Evolutionary conservation across 2,329 filamentous ascomycete genomes (phyloP).

Genomic region (Fusarium graminum): DNA sequence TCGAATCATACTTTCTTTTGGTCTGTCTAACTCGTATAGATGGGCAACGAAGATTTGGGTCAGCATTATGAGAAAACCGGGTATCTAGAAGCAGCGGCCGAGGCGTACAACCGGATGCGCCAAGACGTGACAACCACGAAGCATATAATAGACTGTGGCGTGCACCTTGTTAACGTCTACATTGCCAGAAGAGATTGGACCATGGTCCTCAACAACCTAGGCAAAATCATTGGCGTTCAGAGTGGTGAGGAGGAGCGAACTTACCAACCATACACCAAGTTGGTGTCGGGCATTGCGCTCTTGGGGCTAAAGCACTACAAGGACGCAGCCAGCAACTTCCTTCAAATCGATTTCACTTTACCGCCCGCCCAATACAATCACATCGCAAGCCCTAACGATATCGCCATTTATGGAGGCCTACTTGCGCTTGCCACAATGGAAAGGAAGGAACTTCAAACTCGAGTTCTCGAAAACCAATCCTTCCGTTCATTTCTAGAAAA

Average conservation of each 20-base stretch:
- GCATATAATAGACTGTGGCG: constrained; percentile 85
- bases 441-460: constrained; percentile 77
- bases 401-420: constrained; percentile 92
- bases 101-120: constrained; percentile 87
- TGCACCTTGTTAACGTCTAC: constrained; percentile 80
- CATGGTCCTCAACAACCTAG: constrained; percentile 69
- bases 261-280: constrained; percentile 64
- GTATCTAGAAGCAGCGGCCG: constrained; percentile 77
- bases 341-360: constrained; percentile 68
- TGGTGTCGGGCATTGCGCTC: constrained; percentile 65
- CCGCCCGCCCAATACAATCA: constrained; percentile 72
- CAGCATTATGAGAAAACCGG: constrained; percentile 85
- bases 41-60: constrained; percentile 94
- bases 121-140: constrained; percentile 87
- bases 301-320: constrained; percentile 61
- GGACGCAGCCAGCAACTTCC: constrained; percentile 79
- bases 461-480: constrained; percentile 81
- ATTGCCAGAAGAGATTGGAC: constrained; percentile 84
- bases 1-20: not conserved
- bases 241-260: constrained; percentile 61
- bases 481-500: constrained; percentile 93
- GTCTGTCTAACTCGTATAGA: constrained; percentile 65
- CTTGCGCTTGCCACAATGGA: constrained; percentile 92
- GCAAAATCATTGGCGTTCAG: constrained; percentile 72
- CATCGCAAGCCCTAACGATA: constrained; percentile 84